Evolutionary conservation across 768 basidiomycete species (phyloP).

Genomic region (Auricularia heimuer): DNA sequence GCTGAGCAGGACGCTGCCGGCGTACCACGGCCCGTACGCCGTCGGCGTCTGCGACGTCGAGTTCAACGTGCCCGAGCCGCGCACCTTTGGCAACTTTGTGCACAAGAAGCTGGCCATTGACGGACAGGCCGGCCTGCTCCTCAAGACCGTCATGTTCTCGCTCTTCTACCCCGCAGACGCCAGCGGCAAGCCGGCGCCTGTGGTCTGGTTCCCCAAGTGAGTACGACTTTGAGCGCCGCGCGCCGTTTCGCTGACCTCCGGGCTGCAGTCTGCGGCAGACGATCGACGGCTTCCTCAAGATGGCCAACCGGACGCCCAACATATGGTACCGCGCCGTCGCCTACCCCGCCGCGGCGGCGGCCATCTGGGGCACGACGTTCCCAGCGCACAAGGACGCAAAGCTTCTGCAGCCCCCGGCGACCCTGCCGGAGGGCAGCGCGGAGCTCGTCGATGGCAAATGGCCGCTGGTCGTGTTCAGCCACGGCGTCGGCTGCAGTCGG

Average conservation of each 20-base stretch:
- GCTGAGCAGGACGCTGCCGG: slow-evolving; percentile 21
- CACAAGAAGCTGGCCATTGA: slow-evolving; percentile 3
- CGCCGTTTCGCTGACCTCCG: neutral
- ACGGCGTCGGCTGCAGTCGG: slow-evolving; percentile 33
- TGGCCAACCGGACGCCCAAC: slow-evolving; percentile 23
- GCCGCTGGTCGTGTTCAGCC: slow-evolving; percentile 37
- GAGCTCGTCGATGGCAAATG: slow-evolving; percentile 11
- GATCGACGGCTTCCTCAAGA: slow-evolving; percentile 22
- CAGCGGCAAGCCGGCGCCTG: slow-evolving; percentile 1
- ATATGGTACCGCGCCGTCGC: slow-evolving; percentile 16
- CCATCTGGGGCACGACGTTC: slow-evolving; percentile 24
- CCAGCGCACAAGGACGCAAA: slow-evolving; percentile 21
- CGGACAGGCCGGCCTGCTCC: slow-evolving; percentile 17
- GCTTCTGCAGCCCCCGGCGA: slow-evolving; percentile 12
- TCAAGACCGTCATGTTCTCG: slow-evolving; percentile 23
- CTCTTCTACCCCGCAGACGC: slow-evolving; percentile 24
- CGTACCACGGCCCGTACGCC: slow-evolving; percentile 19
- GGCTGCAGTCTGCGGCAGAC: slow-evolving; percentile 20
- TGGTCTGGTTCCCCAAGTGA: slow-evolving; percentile 8
- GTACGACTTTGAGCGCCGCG: neutral
- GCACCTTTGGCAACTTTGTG: slow-evolving; percentile 6
- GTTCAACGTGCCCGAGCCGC: slow-evolving; percentile 13
- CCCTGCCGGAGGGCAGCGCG: neutral
- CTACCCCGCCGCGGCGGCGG: slow-evolving; percentile 17
- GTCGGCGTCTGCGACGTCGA: slow-evolving; percentile 28